Evolutionary conservation across 192 early-diverging fungal species (phyloP).

Genomic region (Geosiphon pyriformis): DNA sequence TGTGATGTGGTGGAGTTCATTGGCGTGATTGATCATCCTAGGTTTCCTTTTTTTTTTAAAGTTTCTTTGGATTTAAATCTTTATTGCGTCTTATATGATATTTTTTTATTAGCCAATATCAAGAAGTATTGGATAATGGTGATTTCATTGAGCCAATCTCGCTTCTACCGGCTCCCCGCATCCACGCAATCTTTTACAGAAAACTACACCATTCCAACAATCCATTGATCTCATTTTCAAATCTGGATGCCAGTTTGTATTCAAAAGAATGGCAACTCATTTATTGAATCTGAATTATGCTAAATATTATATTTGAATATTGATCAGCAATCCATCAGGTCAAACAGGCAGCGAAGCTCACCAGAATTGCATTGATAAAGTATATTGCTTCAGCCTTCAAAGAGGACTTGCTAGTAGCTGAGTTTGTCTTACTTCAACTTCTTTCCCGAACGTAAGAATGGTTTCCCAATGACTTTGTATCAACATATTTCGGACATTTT

Average conservation of each 20-base stretch:
- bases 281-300: neutral
- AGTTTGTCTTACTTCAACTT: slow-evolving; percentile 63
- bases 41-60: slow-evolving; percentile 9
- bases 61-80: neutral
- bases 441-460: slow-evolving; percentile 54
- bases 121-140: no score
- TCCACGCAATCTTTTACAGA: slow-evolving; percentile 49
- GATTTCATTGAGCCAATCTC: slow-evolving; percentile 32
- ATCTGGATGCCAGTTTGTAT: neutral
- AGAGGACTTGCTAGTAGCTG: slow-evolving; percentile 61
- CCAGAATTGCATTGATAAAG: slow-evolving; percentile 36
- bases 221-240: slow-evolving; percentile 1
- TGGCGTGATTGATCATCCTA: slow-evolving; percentile 41
- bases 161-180: slow-evolving; percentile 30
- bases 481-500: slow-evolving; percentile 29
- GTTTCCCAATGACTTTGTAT: neutral
- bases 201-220: slow-evolving; percentile 25
- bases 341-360: slow-evolving; percentile 23
- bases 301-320: neutral
- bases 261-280: neutral
- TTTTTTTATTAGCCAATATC: neutral
- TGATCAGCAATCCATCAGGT: neutral
- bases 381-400: slow-evolving; percentile 56
- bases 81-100: neutral
- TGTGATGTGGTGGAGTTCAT: slow-evolving; percentile 62